Evolutionary conservation across 257 asterid species (phyloP), one percentile per base, ranked within the genome.

Genomic region (Anisodus tanguticus): DNA sequence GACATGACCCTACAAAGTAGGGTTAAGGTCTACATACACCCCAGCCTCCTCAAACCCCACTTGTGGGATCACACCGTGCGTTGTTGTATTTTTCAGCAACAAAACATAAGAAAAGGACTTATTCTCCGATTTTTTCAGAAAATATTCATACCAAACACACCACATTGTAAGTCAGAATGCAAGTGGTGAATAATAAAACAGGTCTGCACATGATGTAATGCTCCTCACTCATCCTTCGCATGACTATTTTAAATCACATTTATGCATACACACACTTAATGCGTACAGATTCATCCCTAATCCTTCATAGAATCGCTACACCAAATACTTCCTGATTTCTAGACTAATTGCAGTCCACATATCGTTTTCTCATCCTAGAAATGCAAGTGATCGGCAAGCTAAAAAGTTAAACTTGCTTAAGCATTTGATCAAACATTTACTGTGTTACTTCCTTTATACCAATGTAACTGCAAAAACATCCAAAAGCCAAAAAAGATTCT

Each of bases 391-490:
- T 19, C 39, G 17, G 22, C 51, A 8, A 31, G 49, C 54, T 19
- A 76, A 82, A 63, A 19, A 54, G 79, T 64, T 17, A 22, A 63
- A 80, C 55, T 86, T 58, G 16, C 67, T 80, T 69, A 85, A 81
- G 67, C 88, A 78, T 64, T 81, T 85, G 82, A 88, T 84, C 88
- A 70, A 87, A 83, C 85, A 82, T 85, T 64, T 85, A 81, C 82
- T 79, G 66, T 35, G 54, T 35, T 53, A 49, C 66, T 67, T 5
- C 85, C 62, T 35, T 59, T 4, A 37, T 17, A 68, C 19, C 80
- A 68, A 47, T 82, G 55, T 59, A 82, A 17, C n/a, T 51, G 0
- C 37, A 2, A 10, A 82, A 0, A 19, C 45, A 9, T 1, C 2
- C 26, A 13, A 16, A 17, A 31, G 6, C 49, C 26, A 57, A 37